Evolutionary conservation across 192 early-diverging fungal species (phyloP), one percentile per base, ranked within the genome.

Genomic region (Backusella parvicylindrica): DNA sequence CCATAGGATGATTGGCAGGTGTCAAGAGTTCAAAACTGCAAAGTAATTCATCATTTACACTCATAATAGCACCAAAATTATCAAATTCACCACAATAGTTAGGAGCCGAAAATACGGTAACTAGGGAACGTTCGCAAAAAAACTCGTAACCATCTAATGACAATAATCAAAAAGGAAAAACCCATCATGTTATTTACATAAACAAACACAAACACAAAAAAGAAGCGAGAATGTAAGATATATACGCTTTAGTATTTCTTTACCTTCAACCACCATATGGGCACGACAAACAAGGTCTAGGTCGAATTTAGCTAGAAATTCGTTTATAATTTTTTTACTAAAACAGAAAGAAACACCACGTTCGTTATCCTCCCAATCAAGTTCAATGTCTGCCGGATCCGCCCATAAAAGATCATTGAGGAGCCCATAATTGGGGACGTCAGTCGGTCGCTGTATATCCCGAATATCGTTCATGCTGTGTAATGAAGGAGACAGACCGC

Each of bases 201-300:
- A 60, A 60, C 23, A 60, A 15, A 8, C 23, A 26, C 11, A 56
- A 56, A n/a, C n/a, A n/a, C n/a, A n/a, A 23, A 56, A 23, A 21
- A 23, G 26, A 23, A 60, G 9, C 13, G 40, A 9, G 40, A 1
- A 28, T 13, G 53, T 60, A 60, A 60, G 28, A 3, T 26, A 60
- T 12, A 15, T 6, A 6, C 21, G 21, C 9, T 8, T 21, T 21
- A 21, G 21, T 23, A 60, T 60, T 60, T 26, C 23, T 60, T 64
- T 66, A 66, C 33, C 33, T 33, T 99, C 96, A 5, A 97, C 95
- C 6, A 99, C 97, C 87, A 96, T 95, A 85, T 99, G 97, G 12
- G 97, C 97, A 65, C 97, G 91, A 84, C 97, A 99, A 75, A 99
- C 94, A 73, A 99, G 83, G 80, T 99, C 97, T 77, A 99, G 85